Conservation (phyloP, 371 early-diverging fungal genomes). For the Rhizopus arrhizus region DNA sequence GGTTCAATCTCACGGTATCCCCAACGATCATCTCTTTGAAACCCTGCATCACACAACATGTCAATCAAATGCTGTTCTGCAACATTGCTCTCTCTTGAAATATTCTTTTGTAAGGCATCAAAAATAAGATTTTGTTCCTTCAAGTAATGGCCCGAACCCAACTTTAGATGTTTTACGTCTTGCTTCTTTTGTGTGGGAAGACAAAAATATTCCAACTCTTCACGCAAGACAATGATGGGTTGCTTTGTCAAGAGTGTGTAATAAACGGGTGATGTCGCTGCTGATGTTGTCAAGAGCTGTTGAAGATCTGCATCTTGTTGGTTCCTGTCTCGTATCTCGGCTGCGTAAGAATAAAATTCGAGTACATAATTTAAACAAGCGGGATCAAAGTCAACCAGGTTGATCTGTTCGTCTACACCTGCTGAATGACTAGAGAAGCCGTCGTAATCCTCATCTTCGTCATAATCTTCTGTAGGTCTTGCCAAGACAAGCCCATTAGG, state of each 20-base stretch:
- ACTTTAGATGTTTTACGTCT: constrained; percentile 51
- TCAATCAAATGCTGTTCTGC: constrained; percentile 84
- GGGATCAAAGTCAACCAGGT: constrained; percentile 68
- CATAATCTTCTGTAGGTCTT: constrained; percentile 42
- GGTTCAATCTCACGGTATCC: constrained; percentile 74
- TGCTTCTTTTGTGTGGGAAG: constrained; percentile 46
- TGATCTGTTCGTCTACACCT: constrained; percentile 56
- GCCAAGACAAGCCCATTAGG: constrained; percentile 75
- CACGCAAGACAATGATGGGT: constrained; percentile 68
- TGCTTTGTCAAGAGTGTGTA: constrained; percentile 69
- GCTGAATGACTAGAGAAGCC: constrained; percentile 54
- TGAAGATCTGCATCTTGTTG: constrained; percentile 26
- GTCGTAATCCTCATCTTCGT: constrained; percentile 43
- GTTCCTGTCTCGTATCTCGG: constrained; percentile 24
- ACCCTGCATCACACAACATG: constrained; percentile 78
- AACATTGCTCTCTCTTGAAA: constrained; percentile 69
- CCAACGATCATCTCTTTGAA: constrained; percentile 67
- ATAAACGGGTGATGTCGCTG: constrained; percentile 41
- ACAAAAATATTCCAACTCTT: constrained; percentile 67
- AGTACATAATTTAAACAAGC: constrained; percentile 66
- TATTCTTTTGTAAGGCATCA: constrained; percentile 74
- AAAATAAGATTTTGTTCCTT: constrained; percentile 71
- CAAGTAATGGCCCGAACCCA: constrained; percentile 65
- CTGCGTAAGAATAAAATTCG: constrained; percentile 50
- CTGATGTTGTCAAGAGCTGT: constrained; percentile 21